phyloP scores from a whole-genome alignment of 2,329 filamentous ascomycete genomes.

The Pseudogymnoascus verrucosus region DNA sequence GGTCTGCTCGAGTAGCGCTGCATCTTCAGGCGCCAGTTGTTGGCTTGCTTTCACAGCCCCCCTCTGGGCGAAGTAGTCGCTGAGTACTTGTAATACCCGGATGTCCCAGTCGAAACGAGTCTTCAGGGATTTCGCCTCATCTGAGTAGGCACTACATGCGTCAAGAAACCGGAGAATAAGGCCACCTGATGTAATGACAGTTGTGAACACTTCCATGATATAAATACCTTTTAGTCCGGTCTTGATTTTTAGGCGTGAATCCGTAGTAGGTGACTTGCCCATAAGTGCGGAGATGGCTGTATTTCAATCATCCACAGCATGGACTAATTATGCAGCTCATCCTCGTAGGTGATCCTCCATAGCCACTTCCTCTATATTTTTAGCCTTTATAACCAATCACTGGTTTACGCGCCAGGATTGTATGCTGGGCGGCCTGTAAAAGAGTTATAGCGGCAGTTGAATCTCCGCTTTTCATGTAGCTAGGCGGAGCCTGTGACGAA shows the following conservation, averaged over 20 bases:
- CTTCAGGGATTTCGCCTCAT: constrained; percentile 11
- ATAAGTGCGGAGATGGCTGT: neutral
- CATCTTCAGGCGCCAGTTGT: constrained; percentile 7
- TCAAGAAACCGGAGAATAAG: constrained; percentile 11
- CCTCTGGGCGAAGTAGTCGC: constrained; percentile 9
- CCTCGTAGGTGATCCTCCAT: neutral
- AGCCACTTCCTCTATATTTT: neutral
- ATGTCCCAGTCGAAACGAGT: constrained; percentile 12
- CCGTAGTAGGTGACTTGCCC: neutral
- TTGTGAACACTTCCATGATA: constrained; percentile 11
- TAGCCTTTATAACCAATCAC: neutral
- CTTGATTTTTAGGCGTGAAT: neutral
- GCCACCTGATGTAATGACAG: constrained; percentile 6
- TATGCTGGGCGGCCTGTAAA: neutral
- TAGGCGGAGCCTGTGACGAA: neutral
- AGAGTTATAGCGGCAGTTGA: neutral
- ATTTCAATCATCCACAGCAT: neutral
- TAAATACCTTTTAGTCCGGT: neutral
- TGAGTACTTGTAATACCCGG: constrained; percentile 9
- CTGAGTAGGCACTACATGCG: constrained; percentile 11
- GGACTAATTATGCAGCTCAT: neutral
- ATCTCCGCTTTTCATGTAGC: neutral
- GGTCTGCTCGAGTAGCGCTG: constrained; percentile 10
- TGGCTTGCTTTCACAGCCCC: neutral
- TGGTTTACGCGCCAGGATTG: neutral